These are phyloP conservation scores for Thalassiosira profunda DNA, from an alignment of 108 stramenopile genomes.

Conservation along the genomic window DNA sequence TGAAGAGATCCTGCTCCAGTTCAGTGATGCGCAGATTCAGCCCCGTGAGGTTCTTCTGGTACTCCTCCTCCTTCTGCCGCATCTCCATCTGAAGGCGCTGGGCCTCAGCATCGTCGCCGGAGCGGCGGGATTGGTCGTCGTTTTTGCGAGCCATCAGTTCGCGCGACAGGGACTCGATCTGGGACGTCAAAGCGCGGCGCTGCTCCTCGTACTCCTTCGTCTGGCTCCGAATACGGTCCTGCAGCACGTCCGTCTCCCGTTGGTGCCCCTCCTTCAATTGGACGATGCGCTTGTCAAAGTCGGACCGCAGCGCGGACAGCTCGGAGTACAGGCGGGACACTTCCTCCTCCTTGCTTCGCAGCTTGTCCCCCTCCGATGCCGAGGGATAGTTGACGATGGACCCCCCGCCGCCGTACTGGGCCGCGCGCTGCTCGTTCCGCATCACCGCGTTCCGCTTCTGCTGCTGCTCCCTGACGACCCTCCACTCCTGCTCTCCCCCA, in stretches of 20 bases:
- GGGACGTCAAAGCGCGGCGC: conserved; percentile 3
- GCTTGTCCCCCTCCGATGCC: not conserved
- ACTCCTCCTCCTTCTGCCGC: conserved; percentile 35
- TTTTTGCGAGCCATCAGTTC: conserved; percentile 41
- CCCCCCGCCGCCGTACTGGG: not conserved
- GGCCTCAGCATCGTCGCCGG: conserved; percentile 10
- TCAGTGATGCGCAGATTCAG: conserved; percentile 26
- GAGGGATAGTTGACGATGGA: conserved; percentile 8
- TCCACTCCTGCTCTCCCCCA: conserved; percentile 44
- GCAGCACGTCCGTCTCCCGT: conserved; percentile 18
- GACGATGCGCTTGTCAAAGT: conserved; percentile 25
- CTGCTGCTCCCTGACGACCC: conserved; percentile 29
- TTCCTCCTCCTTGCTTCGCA: conserved; percentile 39
- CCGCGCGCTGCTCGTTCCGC: conserved; percentile 8
- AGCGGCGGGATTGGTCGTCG: conserved; percentile 16
- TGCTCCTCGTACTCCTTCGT: conserved; percentile 38
- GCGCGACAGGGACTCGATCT: conserved; percentile 28
- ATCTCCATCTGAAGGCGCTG: conserved; percentile 23
- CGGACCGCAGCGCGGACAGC: conserved; percentile 30
- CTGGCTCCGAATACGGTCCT: conserved; percentile 18
- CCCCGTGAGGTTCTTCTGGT: conserved; percentile 11
- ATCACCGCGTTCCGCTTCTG: conserved; percentile 17
- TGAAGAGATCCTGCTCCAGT: conserved; percentile 27
- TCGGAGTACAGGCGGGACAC: conserved; percentile 30
- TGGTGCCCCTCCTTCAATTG: conserved; percentile 29